phyloP scores from a whole-genome alignment of 345 rosid genomes.

The Populus euphratica region DNA sequence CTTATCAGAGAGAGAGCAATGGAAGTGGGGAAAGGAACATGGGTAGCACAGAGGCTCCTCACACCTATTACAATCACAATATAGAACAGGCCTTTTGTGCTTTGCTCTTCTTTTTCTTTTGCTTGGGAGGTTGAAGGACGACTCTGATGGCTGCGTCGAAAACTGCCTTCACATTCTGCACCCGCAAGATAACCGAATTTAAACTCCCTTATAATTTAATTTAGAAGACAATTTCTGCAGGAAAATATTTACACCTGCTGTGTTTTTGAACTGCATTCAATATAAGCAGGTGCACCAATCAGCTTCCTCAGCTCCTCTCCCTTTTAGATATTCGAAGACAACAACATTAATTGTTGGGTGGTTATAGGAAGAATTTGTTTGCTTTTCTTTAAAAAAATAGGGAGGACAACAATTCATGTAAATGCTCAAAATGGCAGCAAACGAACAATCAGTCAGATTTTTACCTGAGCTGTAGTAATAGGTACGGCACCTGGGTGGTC shows the following conservation, averaged over 20 bases:
- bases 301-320: constrained; percentile 92
- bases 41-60: constrained; percentile 10
- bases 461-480: constrained; percentile 30
- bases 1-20: constrained; percentile 29
- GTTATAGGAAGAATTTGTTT: neutral
- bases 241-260: constrained; percentile 55
- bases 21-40: constrained; percentile 16
- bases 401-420: neutral
- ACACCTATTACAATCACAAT: constrained; percentile 43
- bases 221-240: neutral
- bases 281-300: constrained; percentile 79
- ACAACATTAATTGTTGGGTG: neutral
- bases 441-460: neutral
- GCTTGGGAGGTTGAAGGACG: constrained; percentile 82
- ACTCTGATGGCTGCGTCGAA: constrained; percentile 83
- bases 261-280: constrained; percentile 92
- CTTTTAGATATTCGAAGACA: constrained; percentile 29
- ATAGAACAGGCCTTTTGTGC: constrained; percentile 73
- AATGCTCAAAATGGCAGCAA: neutral
- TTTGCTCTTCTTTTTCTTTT: constrained; percentile 79
- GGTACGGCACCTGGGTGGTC: constrained; percentile 39
- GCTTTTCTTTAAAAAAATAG: neutral
- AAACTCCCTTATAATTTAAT: neutral
- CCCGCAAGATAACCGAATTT: neutral
- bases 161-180: constrained; percentile 83